Evolutionary conservation across 225 moss, liverwort and hornwort genomes (phyloP).

Genomic region (Pseudoscleropodium purum): DNA sequence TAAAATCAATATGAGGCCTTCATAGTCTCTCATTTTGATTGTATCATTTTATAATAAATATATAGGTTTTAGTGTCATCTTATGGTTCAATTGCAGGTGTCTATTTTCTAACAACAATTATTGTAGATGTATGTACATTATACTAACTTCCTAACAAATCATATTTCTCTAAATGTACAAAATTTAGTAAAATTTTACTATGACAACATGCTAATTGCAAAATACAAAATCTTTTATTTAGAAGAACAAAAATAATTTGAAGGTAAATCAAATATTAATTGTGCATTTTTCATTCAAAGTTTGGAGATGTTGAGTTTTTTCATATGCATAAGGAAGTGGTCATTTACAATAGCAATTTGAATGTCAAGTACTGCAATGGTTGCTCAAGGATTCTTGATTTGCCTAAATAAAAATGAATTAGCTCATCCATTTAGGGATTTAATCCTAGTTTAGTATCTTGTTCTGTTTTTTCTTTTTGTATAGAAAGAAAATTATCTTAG

Average conservation of each 20-base stretch:
- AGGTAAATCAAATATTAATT: not conserved
- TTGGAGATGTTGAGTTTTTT: not conserved
- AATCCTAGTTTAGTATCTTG: not conserved
- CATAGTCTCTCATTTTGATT: rapidly evolving
- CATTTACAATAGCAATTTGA: too few relatives aligned
- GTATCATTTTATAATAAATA: not conserved
- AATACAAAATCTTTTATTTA: not conserved
- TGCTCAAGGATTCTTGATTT: not conserved
- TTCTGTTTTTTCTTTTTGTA: not conserved
- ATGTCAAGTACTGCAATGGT: rapidly evolving
- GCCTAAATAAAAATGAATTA: not conserved
- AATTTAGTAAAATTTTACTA: not conserved
- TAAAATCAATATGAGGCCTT: not conserved
- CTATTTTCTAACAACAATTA: not conserved
- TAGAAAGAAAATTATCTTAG: not conserved
- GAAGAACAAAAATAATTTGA: not conserved
- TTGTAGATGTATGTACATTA: not conserved
- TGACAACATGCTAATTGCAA: not conserved
- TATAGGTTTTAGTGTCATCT: not conserved
- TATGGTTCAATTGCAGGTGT: not conserved
- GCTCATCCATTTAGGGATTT: rapidly evolving
- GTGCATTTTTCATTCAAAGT: not conserved
- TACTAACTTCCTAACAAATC: not conserved
- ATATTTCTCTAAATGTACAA: not conserved
- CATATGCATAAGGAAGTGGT: not conserved